Evolutionary conservation across 2,329 filamentous ascomycete species (phyloP), one percentile per base, ranked within the genome.

Genomic region (Coniosporium tulheliwenetii): DNA sequence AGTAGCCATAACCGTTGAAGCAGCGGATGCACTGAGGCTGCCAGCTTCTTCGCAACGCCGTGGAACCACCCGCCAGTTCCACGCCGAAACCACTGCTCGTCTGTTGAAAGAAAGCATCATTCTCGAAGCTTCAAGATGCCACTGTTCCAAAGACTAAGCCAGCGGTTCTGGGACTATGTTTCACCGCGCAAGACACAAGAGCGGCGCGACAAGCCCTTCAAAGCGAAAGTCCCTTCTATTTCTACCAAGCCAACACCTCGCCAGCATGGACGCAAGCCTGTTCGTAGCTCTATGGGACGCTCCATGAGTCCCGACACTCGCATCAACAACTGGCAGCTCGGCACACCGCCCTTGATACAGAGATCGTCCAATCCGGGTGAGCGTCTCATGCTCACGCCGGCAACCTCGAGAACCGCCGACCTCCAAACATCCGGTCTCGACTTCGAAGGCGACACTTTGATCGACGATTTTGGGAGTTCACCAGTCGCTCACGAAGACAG

Each of bases 111-210:
- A 26, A 26, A 7, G 4, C 19, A 26, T 26, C 19, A 7, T 26
- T 26, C 19, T 26, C 19, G 4, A 26, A 26, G 19, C 7, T 7
- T 26, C 16, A 40, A 40, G 16, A 40, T 40, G 39, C 12, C 30
- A 30, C 40, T 44, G 19, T 43, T 46, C 38, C 48, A 52, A 37
- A 50, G 52, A 35, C 47, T 65, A 5, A 55, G 59, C 8, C 52
- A 57, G 38, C 52, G 51, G 38, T 50, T 67, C 42, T 65, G 61
- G 62, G 53, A 54, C 42, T 63, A 59, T 43, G 51, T 66, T 39
- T 64, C 61, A 39, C 64, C 64, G 9, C 52, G 53, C 37, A 65
- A 64, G 48, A 57, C 57, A 8, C 49, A 55, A 37, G n/a, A 33
- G 15, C 30, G 33, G 29, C 40, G 40, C 30, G 50, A 59, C 16